These are phyloP conservation scores for Colletotrichum tanaceti DNA, from an alignment of 2,329 filamentous ascomycete genomes.

Conservation along the genomic window DNA sequence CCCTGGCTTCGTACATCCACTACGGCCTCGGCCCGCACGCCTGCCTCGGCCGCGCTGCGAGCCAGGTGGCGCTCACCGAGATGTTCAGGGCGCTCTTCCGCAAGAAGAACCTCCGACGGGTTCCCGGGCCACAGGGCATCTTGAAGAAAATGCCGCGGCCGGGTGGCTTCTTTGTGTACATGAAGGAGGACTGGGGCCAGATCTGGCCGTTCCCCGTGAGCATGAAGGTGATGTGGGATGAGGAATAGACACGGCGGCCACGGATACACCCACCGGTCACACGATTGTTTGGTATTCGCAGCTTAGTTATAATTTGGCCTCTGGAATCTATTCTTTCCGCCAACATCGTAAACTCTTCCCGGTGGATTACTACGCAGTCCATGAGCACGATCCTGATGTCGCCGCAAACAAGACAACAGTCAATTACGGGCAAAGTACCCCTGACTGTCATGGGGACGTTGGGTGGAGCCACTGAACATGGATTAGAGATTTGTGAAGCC, in stretches of 20 bases:
- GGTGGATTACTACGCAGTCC: too few species aligned
- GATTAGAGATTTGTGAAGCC: neutral
- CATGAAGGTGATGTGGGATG: conserved; percentile 67
- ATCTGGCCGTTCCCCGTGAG: conserved; percentile 60
- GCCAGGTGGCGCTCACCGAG: conserved; percentile 71
- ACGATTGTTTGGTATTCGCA: neutral
- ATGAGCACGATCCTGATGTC: neutral
- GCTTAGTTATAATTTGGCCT: too few species aligned
- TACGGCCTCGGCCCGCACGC: conserved; percentile 72
- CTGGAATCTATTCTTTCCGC: too few species aligned
- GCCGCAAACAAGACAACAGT: too few species aligned
- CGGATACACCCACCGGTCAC: neutral
- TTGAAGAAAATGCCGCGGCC: conserved; percentile 71
- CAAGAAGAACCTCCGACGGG: conserved; percentile 69
- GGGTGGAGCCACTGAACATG: too few species aligned
- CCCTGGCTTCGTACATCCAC: conserved; percentile 72
- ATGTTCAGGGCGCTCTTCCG: conserved; percentile 75
- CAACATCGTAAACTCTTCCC: too few species aligned
- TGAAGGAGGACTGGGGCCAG: conserved; percentile 73
- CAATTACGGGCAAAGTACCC: too few species aligned
- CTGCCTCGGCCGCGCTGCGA: conserved; percentile 70
- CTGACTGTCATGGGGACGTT: too few species aligned
- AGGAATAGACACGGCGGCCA: neutral
- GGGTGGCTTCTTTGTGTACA: conserved; percentile 69
- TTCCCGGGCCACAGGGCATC: conserved; percentile 72